Base-by-base conservation (phyloP, 2,329 filamentous ascomycete species). In the Fusarium phyllophilum region DNA sequence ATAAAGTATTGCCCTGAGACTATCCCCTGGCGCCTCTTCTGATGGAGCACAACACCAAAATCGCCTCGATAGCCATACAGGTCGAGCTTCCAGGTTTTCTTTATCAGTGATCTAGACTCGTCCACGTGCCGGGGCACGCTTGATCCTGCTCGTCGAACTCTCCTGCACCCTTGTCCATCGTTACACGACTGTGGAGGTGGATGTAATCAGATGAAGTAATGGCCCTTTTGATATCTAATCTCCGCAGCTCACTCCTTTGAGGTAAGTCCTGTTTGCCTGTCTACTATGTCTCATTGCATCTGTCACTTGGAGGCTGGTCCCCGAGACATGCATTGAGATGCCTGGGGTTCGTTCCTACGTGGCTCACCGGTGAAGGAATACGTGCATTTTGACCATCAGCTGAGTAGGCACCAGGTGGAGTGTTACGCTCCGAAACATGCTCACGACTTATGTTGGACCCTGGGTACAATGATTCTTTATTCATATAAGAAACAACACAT, bases 251-350 rank as follows among this genome's bases (percentile, higher is more conserved):
- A 62, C 45, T 48, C 42, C 34, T 45, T 62, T 42, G 33, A 48
- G 13, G 17, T 44, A 29, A 38, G 41, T 33, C 22, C 51, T 38
- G 55, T 29, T 34, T 51, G 24, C 45, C 31, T 68, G 42, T 31
- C 38, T 64, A 55, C 34, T 60, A 39, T 38, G 33, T 44, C 44
- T 51, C 60, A 33, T 54, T 58, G 24, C 63, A 60, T 68, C 70
- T 72, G 49, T 72, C 68, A 72, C 55, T 62, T 42, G 39, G 20
- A 57, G 55, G 70, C 39, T 62, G 56, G 48, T 66, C 60, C 29
- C 65, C 60, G 69, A 73, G 69, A 73, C 70, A 57, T 70, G 69
- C 69, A 36, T 72, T 60, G 55, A 57, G 44, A 41, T 72, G 59
- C 48, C 55, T 72, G 22, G 36, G 64, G 36, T 29, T 56, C 36